Percentiles rank a stretch among this genome's conserved stretches.
Conservation (phyloP, 495 filamentous ascomycete genomes). For the Talaromyces nanjingensis region DNA sequence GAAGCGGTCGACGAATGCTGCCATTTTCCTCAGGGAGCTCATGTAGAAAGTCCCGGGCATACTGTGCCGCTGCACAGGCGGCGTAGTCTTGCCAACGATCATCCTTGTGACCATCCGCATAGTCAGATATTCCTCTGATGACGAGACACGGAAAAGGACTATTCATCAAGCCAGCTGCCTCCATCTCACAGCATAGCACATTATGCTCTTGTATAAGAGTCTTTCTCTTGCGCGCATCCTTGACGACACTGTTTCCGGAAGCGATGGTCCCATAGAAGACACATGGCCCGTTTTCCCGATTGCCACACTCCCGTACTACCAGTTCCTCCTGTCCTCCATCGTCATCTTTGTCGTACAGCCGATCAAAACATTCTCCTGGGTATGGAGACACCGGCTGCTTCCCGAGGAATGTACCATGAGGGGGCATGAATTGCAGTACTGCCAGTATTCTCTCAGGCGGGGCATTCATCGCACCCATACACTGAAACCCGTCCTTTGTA, state of each 20-base stretch:
- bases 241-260: slow-evolving; percentile 13
- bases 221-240: slow-evolving; percentile 12
- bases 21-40: neutral
- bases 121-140: slow-evolving; percentile 18
- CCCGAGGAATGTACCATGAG: neutral
- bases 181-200: slow-evolving; percentile 4
- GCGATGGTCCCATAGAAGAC: slow-evolving; percentile 13
- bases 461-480: slow-evolving; percentile 20
- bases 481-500: slow-evolving; percentile 13
- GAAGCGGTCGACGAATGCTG: no score
- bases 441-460: slow-evolving; percentile 15
- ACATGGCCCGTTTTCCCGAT: neutral
- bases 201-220: neutral
- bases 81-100: slow-evolving; percentile 18
- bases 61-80: slow-evolving; percentile 15
- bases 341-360: neutral
- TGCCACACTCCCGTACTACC: neutral
- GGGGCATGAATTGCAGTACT: neutral
- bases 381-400: neutral
- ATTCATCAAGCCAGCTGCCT: neutral
- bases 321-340: neutral
- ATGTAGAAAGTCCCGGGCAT: slow-evolving; percentile 11
- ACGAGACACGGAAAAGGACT: slow-evolving; percentile 13
- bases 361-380: neutral
- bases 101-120: slow-evolving; percentile 20